Base-by-base conservation (phyloP, 495 filamentous ascomycete genomes). In the Apodospora peruviana region DNA sequence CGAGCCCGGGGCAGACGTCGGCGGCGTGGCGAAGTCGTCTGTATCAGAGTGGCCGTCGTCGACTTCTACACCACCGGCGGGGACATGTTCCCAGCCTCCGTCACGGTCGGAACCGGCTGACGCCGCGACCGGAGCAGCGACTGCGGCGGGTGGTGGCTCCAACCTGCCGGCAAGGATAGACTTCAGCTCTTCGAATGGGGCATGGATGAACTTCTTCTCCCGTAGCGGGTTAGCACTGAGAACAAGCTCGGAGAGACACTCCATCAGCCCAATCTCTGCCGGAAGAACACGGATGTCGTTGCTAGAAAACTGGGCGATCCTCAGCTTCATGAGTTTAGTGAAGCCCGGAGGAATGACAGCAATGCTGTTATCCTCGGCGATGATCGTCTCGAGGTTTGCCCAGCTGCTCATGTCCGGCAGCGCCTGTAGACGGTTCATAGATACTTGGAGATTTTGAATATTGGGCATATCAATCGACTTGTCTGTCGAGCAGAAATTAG, bases 181-280 rank as follows among this genome's bases (percentile, higher is more conserved):
- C 68, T 95, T 96, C 56, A 98, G 64, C 44, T 90, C 86, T 17
- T 89, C 87, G 0, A 87, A 88, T 20, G 75, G 74, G 74, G 95
- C 86, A 18, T 72, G 83, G 24, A 90, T 71, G 46, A 93, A 86
- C 62, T 87, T 94, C 55, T 86, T 88, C 55, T 96, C 90, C 38
- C 85, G 73, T 11, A 98, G 67, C 4, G 93, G 93, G 58, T 98
- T 98, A 12, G 88, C 88, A 39, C 82, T 81, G 29, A 98, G 73
- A 10, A 79, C 79, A 34, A 96, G 76, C 48, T 80, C 82, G 8
- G 77, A 73, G 8, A 98, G 71, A 42, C 68, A 83, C 3, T 89
- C 80, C 87, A 97, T 95, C 22, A 80, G 66, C 5, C 87, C 88
- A 48, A 97, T 80, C 55, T 78, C 79, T 10, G 86, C 77, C 53